These are phyloP conservation scores for Ogataea trehaloabstinens DNA, from an alignment of 805 yeast species.

Conservation along the genomic window DNA sequence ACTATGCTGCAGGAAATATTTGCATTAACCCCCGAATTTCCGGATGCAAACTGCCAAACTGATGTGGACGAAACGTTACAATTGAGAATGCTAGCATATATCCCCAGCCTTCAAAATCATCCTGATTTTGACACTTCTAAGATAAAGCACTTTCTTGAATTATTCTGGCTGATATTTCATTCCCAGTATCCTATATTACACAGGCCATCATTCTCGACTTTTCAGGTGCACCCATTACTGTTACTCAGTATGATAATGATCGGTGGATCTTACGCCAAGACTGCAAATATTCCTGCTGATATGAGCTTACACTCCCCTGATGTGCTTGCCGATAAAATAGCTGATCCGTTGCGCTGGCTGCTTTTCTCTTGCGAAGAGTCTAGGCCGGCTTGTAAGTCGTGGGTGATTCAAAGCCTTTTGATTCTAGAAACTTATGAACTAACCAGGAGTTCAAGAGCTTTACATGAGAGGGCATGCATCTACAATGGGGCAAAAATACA, in stretches of 20 bases:
- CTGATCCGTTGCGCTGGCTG: conserved; percentile 42
- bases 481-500: conserved; percentile 54
- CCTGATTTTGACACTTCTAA: conserved; percentile 20
- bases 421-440: conserved; percentile 49
- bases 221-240: conserved; percentile 49
- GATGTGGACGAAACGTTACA: conserved; percentile 15
- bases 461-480: conserved; percentile 51
- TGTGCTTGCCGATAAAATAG: conserved; percentile 36
- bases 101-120: conserved; percentile 18
- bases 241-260: conserved; percentile 54
- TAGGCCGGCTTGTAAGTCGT: conserved; percentile 44
- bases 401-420: conserved; percentile 49
- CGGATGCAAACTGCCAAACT: conserved; percentile 20
- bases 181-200: conserved; percentile 51
- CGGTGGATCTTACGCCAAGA: conserved; percentile 40
- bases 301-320: conserved; percentile 12
- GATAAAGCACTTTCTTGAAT: conserved; percentile 24
- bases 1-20: conserved; percentile 22
- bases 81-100: conserved; percentile 16
- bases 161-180: conserved; percentile 56
- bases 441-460: conserved; percentile 39
- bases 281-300: conserved; percentile 5
- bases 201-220: conserved; percentile 49
- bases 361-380: conserved; percentile 45
- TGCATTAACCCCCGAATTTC: conserved; percentile 24